phyloP scores from a whole-genome alignment of 768 basidiomycete species.

The Mrakia blollopis region DNA sequence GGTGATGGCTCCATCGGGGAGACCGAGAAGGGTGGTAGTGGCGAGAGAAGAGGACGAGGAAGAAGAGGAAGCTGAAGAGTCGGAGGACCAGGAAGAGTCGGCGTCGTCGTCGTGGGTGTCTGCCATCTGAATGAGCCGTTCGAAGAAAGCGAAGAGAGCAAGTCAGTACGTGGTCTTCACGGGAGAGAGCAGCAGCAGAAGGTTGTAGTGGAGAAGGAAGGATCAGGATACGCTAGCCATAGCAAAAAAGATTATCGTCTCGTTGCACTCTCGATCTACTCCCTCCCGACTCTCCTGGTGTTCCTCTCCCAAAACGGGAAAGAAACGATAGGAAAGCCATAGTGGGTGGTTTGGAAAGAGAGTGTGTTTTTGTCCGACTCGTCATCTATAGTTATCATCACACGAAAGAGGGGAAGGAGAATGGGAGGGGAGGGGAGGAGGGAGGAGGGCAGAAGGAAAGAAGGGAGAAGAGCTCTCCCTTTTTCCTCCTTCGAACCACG shows the following conservation, averaged over 20 bases:
- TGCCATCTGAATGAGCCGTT: background rate
- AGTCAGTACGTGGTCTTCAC: background rate
- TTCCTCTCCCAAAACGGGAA: constrained; percentile 14
- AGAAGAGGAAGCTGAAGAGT: constrained; percentile 31
- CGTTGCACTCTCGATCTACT: constrained; percentile 21
- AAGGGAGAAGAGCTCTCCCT: background rate
- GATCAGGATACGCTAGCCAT: constrained; percentile 29
- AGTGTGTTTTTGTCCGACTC: constrained; percentile 21
- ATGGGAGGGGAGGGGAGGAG: constrained; percentile 11
- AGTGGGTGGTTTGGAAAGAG: constrained; percentile 20
- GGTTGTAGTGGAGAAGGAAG: background rate
- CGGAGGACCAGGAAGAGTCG: constrained; percentile 27
- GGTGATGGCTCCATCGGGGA: constrained; percentile 70
- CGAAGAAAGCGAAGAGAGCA: background rate
- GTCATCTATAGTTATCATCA: constrained; percentile 31
- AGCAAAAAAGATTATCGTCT: constrained; percentile 28
- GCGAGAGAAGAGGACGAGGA: constrained; percentile 19
- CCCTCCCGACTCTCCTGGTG: constrained; percentile 15
- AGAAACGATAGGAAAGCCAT: constrained; percentile 7
- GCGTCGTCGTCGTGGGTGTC: constrained; percentile 12
- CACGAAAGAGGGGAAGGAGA: background rate
- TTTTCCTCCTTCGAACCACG: background rate
- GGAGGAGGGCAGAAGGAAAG: background rate
- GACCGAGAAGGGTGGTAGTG: constrained; percentile 66
- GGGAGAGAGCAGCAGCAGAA: background rate